Evolutionary conservation across 208 protist genomes (phyloP), one percentile per base, ranked within the genome.

Genomic region (Herpetomonas tarakana): DNA sequence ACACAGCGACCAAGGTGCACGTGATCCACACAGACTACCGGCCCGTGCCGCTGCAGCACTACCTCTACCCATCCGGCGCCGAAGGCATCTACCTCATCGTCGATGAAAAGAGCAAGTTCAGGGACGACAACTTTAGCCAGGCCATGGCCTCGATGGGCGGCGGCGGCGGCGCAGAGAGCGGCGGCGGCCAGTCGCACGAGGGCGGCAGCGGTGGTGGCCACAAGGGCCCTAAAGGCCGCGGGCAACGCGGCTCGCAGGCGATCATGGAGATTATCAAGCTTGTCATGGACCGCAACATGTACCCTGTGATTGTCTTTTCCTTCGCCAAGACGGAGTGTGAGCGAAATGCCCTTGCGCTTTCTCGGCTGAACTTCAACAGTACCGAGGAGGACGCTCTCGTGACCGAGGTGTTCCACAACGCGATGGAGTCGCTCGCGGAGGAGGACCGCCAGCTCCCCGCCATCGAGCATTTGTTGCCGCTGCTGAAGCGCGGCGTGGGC

Each of bases 21-120:
- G 98, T 99, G 14, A 97, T 99, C 22, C 99, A 99, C 82, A 99
- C 99, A 6, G 97, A 99, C 59, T 98, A 98, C 70, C 89, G 99
- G 26, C 99, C 99, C 18, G 98, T 98, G 14, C 99, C 99, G 16
- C 88, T 99, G 14, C 97, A 99, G 87, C 98, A 99, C 69, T 99
- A 99, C 75, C 75, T 99, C 22, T 99, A 98, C 60, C 98, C 98
- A 2, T 70, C 91, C 2, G 98, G 98, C 2, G 97, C 96, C 0
- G 94, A 98, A 46, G 97, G 96, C 29, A 94, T 99, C 31, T 97
- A 98, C 62, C 88, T 99, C 28, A 96, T 99, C 35, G 87, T 99
- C 19, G 97, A 99, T 63, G 96, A 99, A 58, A 91, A 96, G 55
- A 76, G 82, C 14, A 92, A 96, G 58, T 98, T 98, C 63, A 82